Percentiles rank a stretch among this genome's conserved stretches.
phyloP scores from a whole-genome alignment of 2,329 filamentous ascomycete species.

The Ceratocystis cacaofunesta region DNA sequence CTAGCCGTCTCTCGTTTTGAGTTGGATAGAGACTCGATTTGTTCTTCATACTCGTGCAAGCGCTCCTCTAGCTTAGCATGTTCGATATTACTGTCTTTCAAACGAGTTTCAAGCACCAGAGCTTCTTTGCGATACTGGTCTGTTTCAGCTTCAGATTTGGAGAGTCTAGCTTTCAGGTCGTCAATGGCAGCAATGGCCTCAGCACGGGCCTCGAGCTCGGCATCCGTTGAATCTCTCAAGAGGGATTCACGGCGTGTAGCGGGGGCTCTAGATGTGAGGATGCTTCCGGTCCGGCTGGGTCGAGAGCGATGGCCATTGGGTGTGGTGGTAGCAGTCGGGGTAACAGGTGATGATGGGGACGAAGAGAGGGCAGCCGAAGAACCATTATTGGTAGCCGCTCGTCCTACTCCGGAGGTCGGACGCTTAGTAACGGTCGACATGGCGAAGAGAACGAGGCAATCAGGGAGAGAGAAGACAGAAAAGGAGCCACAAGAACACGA shows the following conservation, averaged over 20 bases:
- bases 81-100: constrained; percentile 73
- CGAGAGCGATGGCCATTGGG: constrained; percentile 34
- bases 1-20: constrained; percentile 73
- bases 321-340: constrained; percentile 13
- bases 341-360: constrained; percentile 26
- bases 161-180: constrained; percentile 68
- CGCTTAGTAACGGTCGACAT: constrained; percentile 16
- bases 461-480: background rate
- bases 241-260: constrained; percentile 43
- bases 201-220: constrained; percentile 59
- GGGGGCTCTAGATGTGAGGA: constrained; percentile 59
- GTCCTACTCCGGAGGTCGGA: constrained; percentile 15
- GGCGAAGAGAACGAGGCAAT: background rate
- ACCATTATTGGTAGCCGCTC: constrained; percentile 22
- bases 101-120: constrained; percentile 66
- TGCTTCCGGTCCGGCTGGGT: constrained; percentile 47
- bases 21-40: constrained; percentile 63
- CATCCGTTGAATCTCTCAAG: constrained; percentile 29
- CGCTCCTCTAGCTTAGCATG: constrained; percentile 78
- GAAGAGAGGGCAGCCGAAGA: constrained; percentile 29
- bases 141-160: constrained; percentile 61
- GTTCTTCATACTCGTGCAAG: constrained; percentile 72
- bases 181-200: constrained; percentile 67
- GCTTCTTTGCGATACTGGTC: constrained; percentile 73
- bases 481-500: background rate